Base-by-base conservation (phyloP, 2,329 filamentous ascomycete species). In the Diaporthe eres region DNA sequence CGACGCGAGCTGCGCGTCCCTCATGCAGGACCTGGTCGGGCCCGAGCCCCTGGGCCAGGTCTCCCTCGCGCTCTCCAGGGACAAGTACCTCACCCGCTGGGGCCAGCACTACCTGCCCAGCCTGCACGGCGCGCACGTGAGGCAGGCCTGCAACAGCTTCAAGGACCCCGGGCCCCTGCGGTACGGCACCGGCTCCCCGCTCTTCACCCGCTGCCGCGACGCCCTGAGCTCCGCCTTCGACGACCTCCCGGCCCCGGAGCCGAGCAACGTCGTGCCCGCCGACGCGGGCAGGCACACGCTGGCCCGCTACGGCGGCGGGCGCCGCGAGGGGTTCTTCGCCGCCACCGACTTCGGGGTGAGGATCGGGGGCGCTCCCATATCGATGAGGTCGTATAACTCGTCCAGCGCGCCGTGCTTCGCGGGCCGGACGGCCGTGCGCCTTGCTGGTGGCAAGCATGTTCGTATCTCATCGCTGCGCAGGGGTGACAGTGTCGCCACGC, bases 101-200 rank as follows among this genome's bases (percentile, higher is more conserved):
- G 90, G 90, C 10, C 79, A 80, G 7, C 90, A 92, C 80, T 93
- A 90, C 80, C 85, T 92, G 8, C 88, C 87, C 0, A 90, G 88
- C 9, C 84, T 92, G 2, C 87, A 88, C 37, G 86, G 88, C 76
- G 90, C 90, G 0, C 90, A 93, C 78, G 84, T 85, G 1, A 85
- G 87, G 34, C 91, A 92, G 81, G 82, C 88, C 13, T 91, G 90
- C 83, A 92, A 91, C 80, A 89, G 88, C 0, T 92, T 92, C 86
- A 91, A 92, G 79, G 91, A 92, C 76, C 83, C 87, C 0, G 91
- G 91, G 0, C 89, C 90, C 5, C 85, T 90, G 9, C 84, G 86
- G 77, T 92, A 92, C 78, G 87, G 90, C 22, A 78, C 79, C 0
- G 80, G 85, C 1, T 90, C 88, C 71, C 85, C 87, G 0, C 83